Percentiles rank a stretch among this genome's conserved stretches.
Conservation (phyloP, 1,284 basidiomycete species). For the Cerrena zonata region DNA sequence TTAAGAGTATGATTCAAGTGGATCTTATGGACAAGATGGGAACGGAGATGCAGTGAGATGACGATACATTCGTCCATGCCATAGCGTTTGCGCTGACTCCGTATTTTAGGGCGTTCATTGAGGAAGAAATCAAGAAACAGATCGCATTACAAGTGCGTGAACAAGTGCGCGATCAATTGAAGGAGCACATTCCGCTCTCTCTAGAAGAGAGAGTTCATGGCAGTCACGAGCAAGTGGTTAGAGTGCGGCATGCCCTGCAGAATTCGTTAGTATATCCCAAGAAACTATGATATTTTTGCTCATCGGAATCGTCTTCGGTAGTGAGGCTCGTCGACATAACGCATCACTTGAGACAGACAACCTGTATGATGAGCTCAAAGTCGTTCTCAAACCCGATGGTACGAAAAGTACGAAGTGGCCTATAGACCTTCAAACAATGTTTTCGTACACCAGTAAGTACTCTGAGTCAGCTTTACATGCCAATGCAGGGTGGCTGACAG, state of each 20-base stretch:
- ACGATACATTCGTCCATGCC: too few species aligned
- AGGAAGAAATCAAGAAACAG: conserved; percentile 33
- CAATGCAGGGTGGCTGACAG: not conserved
- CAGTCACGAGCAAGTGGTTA: conserved; percentile 35
- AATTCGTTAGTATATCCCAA: conserved; percentile 43
- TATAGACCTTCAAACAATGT: conserved; percentile 41
- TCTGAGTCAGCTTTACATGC: not conserved
- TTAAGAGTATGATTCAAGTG: conserved; percentile 32
- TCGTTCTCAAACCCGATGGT: conserved; percentile 44
- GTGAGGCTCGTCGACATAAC: conserved; percentile 47
- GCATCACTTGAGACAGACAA: conserved; percentile 36
- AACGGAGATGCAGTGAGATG: conserved; percentile 31
- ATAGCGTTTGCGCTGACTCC: too few species aligned
- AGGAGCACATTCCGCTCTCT: conserved; percentile 40
- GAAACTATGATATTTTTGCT: not conserved
- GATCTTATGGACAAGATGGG: conserved; percentile 30
- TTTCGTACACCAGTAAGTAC: conserved; percentile 45
- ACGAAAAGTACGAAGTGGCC: conserved; percentile 44
- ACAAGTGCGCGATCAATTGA: conserved; percentile 43
- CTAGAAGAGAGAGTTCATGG: conserved; percentile 40
- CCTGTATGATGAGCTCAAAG: conserved; percentile 38
- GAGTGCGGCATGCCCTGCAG: conserved; percentile 36
- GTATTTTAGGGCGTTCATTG: conserved; percentile 30
- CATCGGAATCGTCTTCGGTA: conserved; percentile 16
- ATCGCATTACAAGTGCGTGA: conserved; percentile 37